A percentile compares a stretch with the other conserved stretches of the same genome.
phyloP scores from a whole-genome alignment of 768 basidiomycete species.

The Suillus paluster region DNA sequence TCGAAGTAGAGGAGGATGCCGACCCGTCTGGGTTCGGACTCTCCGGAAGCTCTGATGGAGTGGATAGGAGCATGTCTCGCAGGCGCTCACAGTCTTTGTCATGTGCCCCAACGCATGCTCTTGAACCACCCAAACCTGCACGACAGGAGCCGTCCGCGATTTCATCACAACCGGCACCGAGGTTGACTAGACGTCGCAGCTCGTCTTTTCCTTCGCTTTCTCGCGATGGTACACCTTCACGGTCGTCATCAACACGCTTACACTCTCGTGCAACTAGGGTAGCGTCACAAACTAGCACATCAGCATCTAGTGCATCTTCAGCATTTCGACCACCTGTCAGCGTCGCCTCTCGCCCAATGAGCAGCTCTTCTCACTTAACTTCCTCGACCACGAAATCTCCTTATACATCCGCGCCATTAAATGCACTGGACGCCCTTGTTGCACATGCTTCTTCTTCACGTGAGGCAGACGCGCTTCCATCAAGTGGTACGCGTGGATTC shows the following conservation, averaged over 20 bases:
- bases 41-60: slow-evolving; percentile 1
- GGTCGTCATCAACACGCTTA: slow-evolving; percentile 6
- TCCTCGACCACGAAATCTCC: slow-evolving; percentile 36
- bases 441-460: slow-evolving; percentile 34
- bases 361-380: slow-evolving; percentile 15
- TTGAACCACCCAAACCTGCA: slow-evolving; percentile 17
- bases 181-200: slow-evolving; percentile 33
- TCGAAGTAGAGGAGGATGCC: slow-evolving; percentile 56
- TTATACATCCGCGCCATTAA: slow-evolving; percentile 32
- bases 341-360: slow-evolving; percentile 20
- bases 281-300: slow-evolving; percentile 9
- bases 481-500: slow-evolving; percentile 62
- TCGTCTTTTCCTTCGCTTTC: slow-evolving; percentile 32
- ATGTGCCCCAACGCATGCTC: slow-evolving; percentile 14
- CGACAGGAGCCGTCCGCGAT: slow-evolving; percentile 22
- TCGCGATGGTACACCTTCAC: slow-evolving; percentile 11
- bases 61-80: slow-evolving; percentile 14
- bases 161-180: slow-evolving; percentile 23
- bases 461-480: slow-evolving; percentile 32
- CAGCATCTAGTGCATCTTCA: slow-evolving; percentile 11
- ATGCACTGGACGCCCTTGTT: slow-evolving; percentile 37
- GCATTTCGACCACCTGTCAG: slow-evolving; percentile 7
- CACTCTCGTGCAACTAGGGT: slow-evolving; percentile 4
- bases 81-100: slow-evolving; percentile 22
- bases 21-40: slow-evolving; percentile 25